phyloP scores from a whole-genome alignment of 2,329 filamentous ascomycete species.

The Colletotrichum zoysiae region DNA sequence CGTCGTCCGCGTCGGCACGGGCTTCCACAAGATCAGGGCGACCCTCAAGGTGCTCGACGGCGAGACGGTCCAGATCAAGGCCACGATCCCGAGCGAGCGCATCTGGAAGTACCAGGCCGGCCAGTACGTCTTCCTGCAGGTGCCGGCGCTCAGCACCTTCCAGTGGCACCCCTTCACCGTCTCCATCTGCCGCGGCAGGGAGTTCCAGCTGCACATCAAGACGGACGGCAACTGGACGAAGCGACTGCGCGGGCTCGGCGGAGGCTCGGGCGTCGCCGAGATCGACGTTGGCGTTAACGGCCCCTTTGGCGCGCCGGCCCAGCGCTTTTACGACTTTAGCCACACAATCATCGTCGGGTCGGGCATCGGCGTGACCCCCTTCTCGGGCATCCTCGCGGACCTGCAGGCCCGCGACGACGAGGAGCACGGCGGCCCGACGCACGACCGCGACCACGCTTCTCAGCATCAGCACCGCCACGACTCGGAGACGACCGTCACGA shows the following conservation, averaged over 20 bases:
- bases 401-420: conserved; percentile 62
- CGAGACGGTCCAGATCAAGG: conserved; percentile 64
- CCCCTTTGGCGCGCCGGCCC: conserved; percentile 69
- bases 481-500: conserved; percentile 36
- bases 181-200: conserved; percentile 64
- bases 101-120: conserved; percentile 68
- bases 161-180: conserved; percentile 73
- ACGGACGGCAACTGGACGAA: conserved; percentile 69
- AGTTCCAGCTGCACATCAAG: conserved; percentile 69
- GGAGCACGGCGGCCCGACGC: conserved; percentile 48
- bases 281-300: conserved; percentile 68
- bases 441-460: conserved; percentile 29
- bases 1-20: conserved; percentile 57
- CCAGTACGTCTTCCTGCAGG: conserved; percentile 69
- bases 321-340: conserved; percentile 70
- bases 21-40: conserved; percentile 63
- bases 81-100: conserved; percentile 60
- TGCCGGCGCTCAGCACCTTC: conserved; percentile 64
- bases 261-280: conserved; percentile 48
- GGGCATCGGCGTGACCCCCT: conserved; percentile 70
- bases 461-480: conserved; percentile 39
- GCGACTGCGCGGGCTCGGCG: conserved; percentile 58
- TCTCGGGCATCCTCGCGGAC: conserved; percentile 68
- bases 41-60: conserved; percentile 62
- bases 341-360: conserved; percentile 68